Base-by-base conservation (phyloP, 176 grass and related monocot genomes). In the Cenchrus americanus region DNA sequence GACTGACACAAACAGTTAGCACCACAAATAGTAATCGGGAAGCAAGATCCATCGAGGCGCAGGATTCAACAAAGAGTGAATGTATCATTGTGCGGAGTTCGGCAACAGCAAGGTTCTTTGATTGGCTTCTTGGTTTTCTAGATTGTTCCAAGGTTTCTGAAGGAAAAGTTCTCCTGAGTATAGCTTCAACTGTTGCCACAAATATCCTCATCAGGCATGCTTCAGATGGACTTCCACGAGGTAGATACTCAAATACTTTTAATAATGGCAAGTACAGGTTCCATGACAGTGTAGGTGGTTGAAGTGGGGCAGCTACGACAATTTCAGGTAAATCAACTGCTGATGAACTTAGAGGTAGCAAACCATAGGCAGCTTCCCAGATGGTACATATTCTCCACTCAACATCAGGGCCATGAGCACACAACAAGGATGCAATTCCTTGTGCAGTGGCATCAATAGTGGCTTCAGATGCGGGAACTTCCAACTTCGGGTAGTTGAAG, bases 321-420 rank as follows among this genome's bases (percentile, higher is more conserved):
- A 99, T 94, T 96, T 99, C 96, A 6, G 96, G 96, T 44, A 99
- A 90, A 86, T 99, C 96, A 81, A 99, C 85, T 84, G 89, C 93
- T 83, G 93, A 96, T 74, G 96, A 99, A 96, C 75, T 99, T 69
- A 99, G 83, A 65, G 96, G 96, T 77, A 99, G 71, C 71, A 99
- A 90, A 69, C 96, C 96, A 90, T 99, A 99, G 40, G 96, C 96
- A 81, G 93, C 96, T 87, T 99, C 96, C 96, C 96, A 99, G 52
- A 99, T 99, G 40, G 96, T 94, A 83, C 96, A 99, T 78, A 99
- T 99, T 96, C 96, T 89, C 96, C 96, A 99, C 66, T 99, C 96
- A 85, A 99, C 96, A 83, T 99, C 96, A 68, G 96, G 93, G 40
- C 96, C 96, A 87, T 99, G 96, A 79, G 96, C 93, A 18, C 96